Base-by-base conservation (phyloP, 2,329 filamentous ascomycete species). In the Calonectria ilicicola region DNA sequence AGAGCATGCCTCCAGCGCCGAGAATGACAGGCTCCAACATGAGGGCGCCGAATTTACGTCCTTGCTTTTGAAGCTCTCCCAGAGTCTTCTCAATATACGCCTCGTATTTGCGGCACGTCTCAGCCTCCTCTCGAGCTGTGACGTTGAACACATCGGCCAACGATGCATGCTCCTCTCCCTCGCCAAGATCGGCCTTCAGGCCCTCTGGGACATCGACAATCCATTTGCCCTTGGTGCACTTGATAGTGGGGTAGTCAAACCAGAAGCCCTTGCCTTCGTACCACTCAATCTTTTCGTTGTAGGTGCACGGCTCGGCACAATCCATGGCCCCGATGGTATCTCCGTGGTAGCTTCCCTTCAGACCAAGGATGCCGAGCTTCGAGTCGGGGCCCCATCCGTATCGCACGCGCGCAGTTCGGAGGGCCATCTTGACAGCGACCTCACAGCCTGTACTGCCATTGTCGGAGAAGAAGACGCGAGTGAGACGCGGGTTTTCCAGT, bases 291-390 rank as follows among this genome's bases (percentile, higher is more conserved):
- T 95, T 95, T 77, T 95, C 90, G 78, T 97, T 97, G 82, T 89
- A 97, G 0, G 90, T 90, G 40, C 90, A 92, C 0, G 95, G 94
- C 80, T 97, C 94, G 0, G 93, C 91, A 66, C 92, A 94, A 81
- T 97, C 94, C 95, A 97, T 97, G 0, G 94, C 94, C 0, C 95
- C 95, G 58, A 97, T 95, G 0, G 95, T 97, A 79, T 97, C 95
- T 2, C 95, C 95, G 78, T 97, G 95, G 78, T 97, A 97, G 76
- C 93, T 94, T 0, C 94, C 94, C 80, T 93, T 94, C 12, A 97
- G 85, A 0, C 95, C 95, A 3, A 97, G 81, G 2, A 97, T 90
- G 3, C 90, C 90, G 14, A 96, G 86, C 62, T 91, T 88, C 2
- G 88, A 85, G 17, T 85, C 86, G 0, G 88, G 85, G 46, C 88